Conservation (phyloP, 2,329 filamentous ascomycete species). For the Aspergillus thermomutatus region DNA sequence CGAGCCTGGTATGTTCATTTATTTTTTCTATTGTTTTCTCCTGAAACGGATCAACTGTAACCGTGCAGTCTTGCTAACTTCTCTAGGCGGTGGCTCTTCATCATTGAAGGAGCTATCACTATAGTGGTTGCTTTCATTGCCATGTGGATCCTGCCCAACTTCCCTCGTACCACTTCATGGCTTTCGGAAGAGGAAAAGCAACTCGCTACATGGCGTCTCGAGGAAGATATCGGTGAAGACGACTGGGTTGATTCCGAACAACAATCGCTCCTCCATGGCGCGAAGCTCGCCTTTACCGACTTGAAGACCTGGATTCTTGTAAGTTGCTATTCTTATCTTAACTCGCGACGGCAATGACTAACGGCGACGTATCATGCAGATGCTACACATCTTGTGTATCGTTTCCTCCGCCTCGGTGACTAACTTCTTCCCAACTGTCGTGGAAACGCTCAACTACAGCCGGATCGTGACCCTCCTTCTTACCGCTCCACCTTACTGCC, state of each 20-base stretch:
- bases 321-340: slow-evolving; percentile 12
- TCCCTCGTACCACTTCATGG: slow-evolving; percentile 60
- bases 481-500: slow-evolving; percentile 62
- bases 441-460: slow-evolving; percentile 63
- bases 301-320: slow-evolving; percentile 60
- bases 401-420: slow-evolving; percentile 58
- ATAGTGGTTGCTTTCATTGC: slow-evolving; percentile 57
- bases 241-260: slow-evolving; percentile 58
- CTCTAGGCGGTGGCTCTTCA: slow-evolving; percentile 58
- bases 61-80: neutral
- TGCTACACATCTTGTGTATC: slow-evolving; percentile 57
- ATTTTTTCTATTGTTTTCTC: neutral
- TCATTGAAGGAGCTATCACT: slow-evolving; percentile 67
- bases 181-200: slow-evolving; percentile 57
- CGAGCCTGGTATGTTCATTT: slow-evolving; percentile 51
- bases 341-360: neutral
- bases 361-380: slow-evolving; percentile 26
- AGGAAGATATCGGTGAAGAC: slow-evolving; percentile 63
- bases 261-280: slow-evolving; percentile 50
- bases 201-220: slow-evolving; percentile 59
- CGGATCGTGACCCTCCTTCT: slow-evolving; percentile 60
- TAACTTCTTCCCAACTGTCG: slow-evolving; percentile 70
- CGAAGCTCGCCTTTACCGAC: slow-evolving; percentile 56
- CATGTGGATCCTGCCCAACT: slow-evolving; percentile 64
- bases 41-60: neutral